phyloP scores from a whole-genome alignment of 176 grass and related monocot species.

The Aegilops speltoides region DNA sequence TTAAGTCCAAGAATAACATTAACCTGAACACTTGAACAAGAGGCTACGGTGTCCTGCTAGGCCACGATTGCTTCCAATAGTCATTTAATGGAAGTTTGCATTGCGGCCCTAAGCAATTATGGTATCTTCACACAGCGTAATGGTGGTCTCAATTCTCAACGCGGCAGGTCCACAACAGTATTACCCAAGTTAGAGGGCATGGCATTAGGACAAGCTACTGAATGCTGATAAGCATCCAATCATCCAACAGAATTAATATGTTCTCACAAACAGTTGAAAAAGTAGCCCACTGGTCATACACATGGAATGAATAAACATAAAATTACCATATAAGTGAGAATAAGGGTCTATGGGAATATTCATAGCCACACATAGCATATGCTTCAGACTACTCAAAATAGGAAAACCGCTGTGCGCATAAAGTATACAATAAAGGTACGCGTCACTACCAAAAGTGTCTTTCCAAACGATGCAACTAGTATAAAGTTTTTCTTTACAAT shows the following conservation, averaged over 20 bases:
- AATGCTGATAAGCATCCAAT: constrained; percentile 26
- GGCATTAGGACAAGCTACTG: constrained; percentile 19
- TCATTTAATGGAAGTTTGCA: constrained; percentile 6
- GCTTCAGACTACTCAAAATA: constrained; percentile 7
- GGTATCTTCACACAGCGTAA: not conserved
- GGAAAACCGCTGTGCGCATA: not conserved
- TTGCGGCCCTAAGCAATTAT: constrained; percentile 22
- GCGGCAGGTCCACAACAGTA: constrained; percentile 11
- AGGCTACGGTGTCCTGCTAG: constrained; percentile 8
- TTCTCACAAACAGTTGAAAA: constrained; percentile 22
- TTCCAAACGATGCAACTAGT: constrained; percentile 14
- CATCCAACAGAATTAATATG: not conserved
- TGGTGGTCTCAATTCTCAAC: not conserved
- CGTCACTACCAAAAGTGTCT: constrained; percentile 11
- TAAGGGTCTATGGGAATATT: not conserved
- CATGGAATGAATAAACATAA: not conserved
- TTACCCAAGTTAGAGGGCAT: constrained; percentile 27
- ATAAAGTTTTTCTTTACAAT: not conserved
- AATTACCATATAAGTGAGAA: not conserved
- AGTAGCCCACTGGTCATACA: constrained; percentile 4
- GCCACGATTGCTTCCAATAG: constrained; percentile 4
- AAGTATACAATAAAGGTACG: not conserved
- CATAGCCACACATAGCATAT: not conserved
- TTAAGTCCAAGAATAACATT: not conserved
- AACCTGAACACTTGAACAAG: not conserved